A percentile compares a stretch with the other conserved stretches of the same genome.
phyloP scores from a whole-genome alignment of 371 early-diverging fungal genomes.

The Mucor piriformis region DNA sequence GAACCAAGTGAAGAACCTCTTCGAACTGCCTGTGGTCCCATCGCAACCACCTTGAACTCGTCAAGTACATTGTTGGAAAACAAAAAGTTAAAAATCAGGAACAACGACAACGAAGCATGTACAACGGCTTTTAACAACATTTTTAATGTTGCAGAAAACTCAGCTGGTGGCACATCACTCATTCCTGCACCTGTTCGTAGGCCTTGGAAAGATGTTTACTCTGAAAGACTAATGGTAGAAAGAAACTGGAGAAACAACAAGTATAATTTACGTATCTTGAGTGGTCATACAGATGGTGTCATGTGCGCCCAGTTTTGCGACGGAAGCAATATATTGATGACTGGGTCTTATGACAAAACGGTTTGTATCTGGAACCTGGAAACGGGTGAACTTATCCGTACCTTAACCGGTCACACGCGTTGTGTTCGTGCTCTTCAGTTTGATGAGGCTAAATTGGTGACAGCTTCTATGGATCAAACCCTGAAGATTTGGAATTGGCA shows the following conservation, averaged over 20 bases:
- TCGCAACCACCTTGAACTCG: not conserved
- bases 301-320: constrained; percentile 88
- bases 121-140: not conserved
- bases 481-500: constrained; percentile 96
- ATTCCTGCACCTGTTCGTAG: constrained; percentile 25
- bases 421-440: constrained; percentile 88
- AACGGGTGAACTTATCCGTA: constrained; percentile 70
- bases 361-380: constrained; percentile 83
- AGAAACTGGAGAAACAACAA: constrained; percentile 84
- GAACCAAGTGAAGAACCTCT: constrained; percentile 20
- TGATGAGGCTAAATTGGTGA: constrained; percentile 80
- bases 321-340: constrained; percentile 64
- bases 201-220: constrained; percentile 85
- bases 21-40: constrained; percentile 22
- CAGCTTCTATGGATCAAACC: constrained; percentile 90
- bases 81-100: not conserved
- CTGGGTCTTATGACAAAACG: constrained; percentile 84
- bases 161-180: not conserved
- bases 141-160: not conserved
- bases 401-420: constrained; percentile 83
- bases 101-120: not conserved
- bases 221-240: constrained; percentile 78
- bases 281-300: constrained; percentile 86
- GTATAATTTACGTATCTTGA: constrained; percentile 56
- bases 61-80: not conserved